A percentile compares a stretch with the other conserved stretches of the same genome.
These are phyloP conservation scores for Chaetomium sp. DNA, from an alignment of 2,329 filamentous ascomycete species.

Conservation along the genomic window DNA sequence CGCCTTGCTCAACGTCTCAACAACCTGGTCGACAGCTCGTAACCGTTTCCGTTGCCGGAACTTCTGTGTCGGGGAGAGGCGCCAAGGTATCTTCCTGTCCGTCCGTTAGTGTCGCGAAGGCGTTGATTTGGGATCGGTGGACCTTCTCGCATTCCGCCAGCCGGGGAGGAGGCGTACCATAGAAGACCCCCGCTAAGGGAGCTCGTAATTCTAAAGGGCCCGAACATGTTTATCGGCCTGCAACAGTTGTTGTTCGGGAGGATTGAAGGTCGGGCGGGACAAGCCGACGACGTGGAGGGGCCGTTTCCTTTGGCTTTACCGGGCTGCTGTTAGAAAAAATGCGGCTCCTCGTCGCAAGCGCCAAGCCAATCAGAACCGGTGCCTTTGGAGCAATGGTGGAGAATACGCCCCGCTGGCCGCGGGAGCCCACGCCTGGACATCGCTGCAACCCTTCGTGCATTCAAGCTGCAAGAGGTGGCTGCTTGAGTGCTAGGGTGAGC, in stretches of 20 bases:
- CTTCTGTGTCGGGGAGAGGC: slow-evolving; percentile 87
- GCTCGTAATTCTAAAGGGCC: slow-evolving; percentile 72
- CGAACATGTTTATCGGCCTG: slow-evolving; percentile 59
- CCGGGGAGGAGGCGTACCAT: slow-evolving; percentile 46
- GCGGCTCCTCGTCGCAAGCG: slow-evolving; percentile 9
- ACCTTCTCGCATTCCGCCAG: not conserved
- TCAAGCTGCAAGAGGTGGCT: not conserved
- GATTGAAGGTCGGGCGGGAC: not conserved
- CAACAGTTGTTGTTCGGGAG: slow-evolving; percentile 10
- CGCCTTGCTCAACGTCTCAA: slow-evolving; percentile 73
- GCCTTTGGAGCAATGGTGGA: not conserved
- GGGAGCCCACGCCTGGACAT: slow-evolving; percentile 11
- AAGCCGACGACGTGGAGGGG: too few relatives aligned
- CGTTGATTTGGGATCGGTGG: too few relatives aligned
- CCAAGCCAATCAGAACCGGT: slow-evolving; percentile 5
- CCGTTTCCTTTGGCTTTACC: not conserved
- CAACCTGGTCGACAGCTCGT: slow-evolving; percentile 78
- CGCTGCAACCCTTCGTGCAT: slow-evolving; percentile 13
- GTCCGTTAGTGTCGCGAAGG: slow-evolving; percentile 3
- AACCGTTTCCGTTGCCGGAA: slow-evolving; percentile 76
- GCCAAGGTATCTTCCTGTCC: slow-evolving; percentile 87
- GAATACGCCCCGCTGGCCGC: slow-evolving; percentile 2
- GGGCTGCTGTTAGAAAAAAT: slow-evolving; percentile 14
- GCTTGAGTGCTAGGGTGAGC: not conserved
- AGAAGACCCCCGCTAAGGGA: slow-evolving; percentile 73